Evolutionary conservation across 1,284 basidiomycete species (phyloP), one percentile per base, ranked within the genome.

Genomic region (Fomes fomentarius): DNA sequence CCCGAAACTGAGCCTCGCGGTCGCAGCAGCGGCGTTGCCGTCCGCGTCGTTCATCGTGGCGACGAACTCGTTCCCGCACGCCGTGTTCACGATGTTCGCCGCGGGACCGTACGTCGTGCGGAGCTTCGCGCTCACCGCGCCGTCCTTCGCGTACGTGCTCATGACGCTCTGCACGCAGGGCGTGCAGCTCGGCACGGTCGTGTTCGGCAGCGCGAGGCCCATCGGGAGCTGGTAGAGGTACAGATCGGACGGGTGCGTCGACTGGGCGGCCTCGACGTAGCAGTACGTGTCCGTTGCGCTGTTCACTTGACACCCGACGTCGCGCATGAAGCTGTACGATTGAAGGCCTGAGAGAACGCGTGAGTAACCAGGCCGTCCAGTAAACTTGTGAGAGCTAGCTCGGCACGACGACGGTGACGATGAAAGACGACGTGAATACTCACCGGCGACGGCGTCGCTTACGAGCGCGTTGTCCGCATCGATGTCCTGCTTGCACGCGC

Each of bases 201-300:
- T 67, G 50, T 74, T 71, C 9, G 84, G 83, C 2, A 89, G 70
- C 10, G 62, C 52, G 15, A 74, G 70, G 10, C 85, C 86, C 9
- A 85, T 76, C 1, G 85, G 83, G 6, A 91, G 74, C 37, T 75
- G 68, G 72, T 89, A 92, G 65, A 83, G 81, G 72, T 84, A 90
- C 14, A 84, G 67, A 66, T 88, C 87, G 9, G 82, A 76, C 0
- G 85, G 79, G 56, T 81, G 80, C 4, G 74, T 28, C 56, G 47
- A 54, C 74, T 74, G 35, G 69, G 74, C 79, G 25, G 89, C 88
- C 55, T 82, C 76, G 51, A 90, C 50, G 71, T 83, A 91, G 72
- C 89, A 92, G 70, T 90, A 92, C 0, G 81, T 71, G 60, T 83
- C 77, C 28, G 81, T 77, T 3, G 71, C 66, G 7, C 79, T 72